These are phyloP conservation scores for Senna siamea DNA, from an alignment of 306 rosid genomes.

Conservation along the genomic window DNA sequence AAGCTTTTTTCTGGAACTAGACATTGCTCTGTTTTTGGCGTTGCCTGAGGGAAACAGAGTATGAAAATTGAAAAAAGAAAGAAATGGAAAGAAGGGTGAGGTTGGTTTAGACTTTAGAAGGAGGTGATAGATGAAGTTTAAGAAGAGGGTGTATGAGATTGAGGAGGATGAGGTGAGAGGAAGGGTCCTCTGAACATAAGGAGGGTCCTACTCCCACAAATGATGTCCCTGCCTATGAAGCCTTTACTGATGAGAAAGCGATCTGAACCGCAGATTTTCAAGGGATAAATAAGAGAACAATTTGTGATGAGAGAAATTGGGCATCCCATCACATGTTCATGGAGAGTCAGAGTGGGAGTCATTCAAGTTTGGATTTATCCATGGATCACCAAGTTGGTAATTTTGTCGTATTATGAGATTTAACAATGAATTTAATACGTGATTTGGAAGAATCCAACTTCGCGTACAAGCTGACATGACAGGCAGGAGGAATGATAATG, in stretches of 20 bases:
- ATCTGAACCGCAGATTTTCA: constrained; percentile 43
- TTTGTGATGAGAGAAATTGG: background rate
- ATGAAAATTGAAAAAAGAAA: background rate
- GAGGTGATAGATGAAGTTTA: too few relatives aligned
- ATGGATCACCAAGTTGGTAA: constrained; percentile 24
- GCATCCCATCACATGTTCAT: constrained; percentile 34
- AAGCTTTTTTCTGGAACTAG: constrained; percentile 59
- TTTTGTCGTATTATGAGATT: constrained; percentile 11
- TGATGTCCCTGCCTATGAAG: constrained; percentile 16
- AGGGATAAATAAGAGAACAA: background rate
- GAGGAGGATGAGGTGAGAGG: background rate
- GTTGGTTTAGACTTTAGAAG: too few relatives aligned
- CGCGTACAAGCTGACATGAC: constrained; percentile 32
- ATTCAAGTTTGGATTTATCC: background rate
- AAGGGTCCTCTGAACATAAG: constrained; percentile 26
- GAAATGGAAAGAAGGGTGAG: background rate
- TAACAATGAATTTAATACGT: constrained; percentile 21
- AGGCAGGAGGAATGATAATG: constrained; percentile 29
- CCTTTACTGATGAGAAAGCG: constrained; percentile 28
- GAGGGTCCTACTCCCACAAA: constrained; percentile 49
- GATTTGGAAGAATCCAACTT: constrained; percentile 42
- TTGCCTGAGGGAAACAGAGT: constrained; percentile 1
- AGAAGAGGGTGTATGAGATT: constrained; percentile 33
- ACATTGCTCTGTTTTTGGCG: constrained; percentile 54
- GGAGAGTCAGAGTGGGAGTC: constrained; percentile 21